phyloP scores from a whole-genome alignment of 1,284 basidiomycete species.

The Apiotrichum veenhuisii region DNA sequence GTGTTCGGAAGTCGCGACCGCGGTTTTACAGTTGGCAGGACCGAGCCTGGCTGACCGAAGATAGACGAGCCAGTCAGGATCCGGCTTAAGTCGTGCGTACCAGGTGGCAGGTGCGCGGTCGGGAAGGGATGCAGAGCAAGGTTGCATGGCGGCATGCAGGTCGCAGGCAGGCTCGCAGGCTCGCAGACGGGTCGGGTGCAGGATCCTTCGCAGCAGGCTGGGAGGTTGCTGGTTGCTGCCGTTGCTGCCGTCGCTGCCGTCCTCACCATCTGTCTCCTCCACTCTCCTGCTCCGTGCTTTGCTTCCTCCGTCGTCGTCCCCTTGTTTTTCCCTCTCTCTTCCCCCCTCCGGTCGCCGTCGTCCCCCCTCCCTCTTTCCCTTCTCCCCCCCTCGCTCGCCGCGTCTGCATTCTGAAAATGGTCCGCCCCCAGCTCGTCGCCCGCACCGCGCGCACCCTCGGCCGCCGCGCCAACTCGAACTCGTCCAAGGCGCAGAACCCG shows the following conservation, averaged over 20 bases:
- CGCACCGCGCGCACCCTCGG: slow-evolving; percentile 11
- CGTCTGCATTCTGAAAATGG: slow-evolving; percentile 1
- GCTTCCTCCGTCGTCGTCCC: not conserved
- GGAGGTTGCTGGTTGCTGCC: too few relatives aligned
- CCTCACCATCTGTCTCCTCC: not conserved
- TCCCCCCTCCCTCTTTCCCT: slow-evolving; percentile 6
- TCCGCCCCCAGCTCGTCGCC: slow-evolving; percentile 21
- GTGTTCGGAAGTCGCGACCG: too few relatives aligned
- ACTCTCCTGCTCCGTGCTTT: not conserved
- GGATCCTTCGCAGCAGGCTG: too few relatives aligned
- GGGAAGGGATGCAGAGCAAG: too few relatives aligned
- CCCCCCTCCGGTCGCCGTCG: slow-evolving; percentile 1
- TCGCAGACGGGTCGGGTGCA: too few relatives aligned
- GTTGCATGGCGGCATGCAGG: too few relatives aligned
- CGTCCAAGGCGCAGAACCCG: slow-evolving; percentile 36
- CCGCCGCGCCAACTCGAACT: slow-evolving; percentile 23
- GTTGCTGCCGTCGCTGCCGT: not conserved
- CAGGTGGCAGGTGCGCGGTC: too few relatives aligned
- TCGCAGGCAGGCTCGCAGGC: too few relatives aligned
- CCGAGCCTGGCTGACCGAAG: too few relatives aligned
- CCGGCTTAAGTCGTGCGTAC: too few relatives aligned
- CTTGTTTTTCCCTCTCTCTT: not conserved
- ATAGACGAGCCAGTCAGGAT: too few relatives aligned
- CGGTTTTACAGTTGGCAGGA: too few relatives aligned
- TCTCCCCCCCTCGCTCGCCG: not conserved